These are phyloP conservation scores for Endocarpon pusillum DNA, from an alignment of 495 filamentous ascomycete species.

Conservation along the genomic window DNA sequence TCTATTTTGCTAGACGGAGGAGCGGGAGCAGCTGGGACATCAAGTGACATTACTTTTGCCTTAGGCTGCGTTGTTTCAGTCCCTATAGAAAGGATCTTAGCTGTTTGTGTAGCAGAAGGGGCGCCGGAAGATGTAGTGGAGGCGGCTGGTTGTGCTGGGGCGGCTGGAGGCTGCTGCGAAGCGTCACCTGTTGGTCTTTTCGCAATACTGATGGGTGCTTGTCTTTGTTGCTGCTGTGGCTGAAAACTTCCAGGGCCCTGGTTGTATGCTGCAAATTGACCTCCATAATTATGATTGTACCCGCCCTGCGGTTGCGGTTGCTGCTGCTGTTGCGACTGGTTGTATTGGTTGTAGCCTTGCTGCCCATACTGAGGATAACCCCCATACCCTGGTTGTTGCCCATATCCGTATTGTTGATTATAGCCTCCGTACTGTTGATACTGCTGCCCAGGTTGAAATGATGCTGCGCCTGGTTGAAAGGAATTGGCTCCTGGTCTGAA, in stretches of 20 bases:
- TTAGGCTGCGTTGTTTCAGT: constrained; percentile 25
- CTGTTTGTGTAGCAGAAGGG: constrained; percentile 36
- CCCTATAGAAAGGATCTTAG: constrained; percentile 56
- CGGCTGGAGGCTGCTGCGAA: constrained; percentile 10
- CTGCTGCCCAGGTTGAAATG: constrained; percentile 62
- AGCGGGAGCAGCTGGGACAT: constrained; percentile 25
- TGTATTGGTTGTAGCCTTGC: constrained; percentile 37
- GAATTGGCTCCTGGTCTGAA: constrained; percentile 18
- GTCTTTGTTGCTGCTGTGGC: constrained; percentile 36
- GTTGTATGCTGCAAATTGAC: constrained; percentile 30
- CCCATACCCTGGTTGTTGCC: constrained; percentile 42
- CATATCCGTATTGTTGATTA: too few relatives aligned
- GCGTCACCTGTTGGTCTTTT: constrained; percentile 19
- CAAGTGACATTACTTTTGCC: constrained; percentile 30
- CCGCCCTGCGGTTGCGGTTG: constrained; percentile 14
- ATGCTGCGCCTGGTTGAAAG: constrained; percentile 60
- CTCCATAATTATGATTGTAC: constrained; percentile 6
- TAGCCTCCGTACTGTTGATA: constrained; percentile 33
- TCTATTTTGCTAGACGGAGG: constrained; percentile 21
- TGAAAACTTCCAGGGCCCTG: constrained; percentile 29
- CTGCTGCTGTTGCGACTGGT: constrained; percentile 25
- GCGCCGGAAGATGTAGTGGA: constrained; percentile 22
- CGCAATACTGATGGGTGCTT: constrained; percentile 33
- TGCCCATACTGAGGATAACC: constrained; percentile 38
- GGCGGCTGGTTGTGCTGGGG: constrained; percentile 4